These are phyloP conservation scores for Citrus inodora DNA, from an alignment of 345 rosid genomes.

Conservation along the genomic window DNA sequence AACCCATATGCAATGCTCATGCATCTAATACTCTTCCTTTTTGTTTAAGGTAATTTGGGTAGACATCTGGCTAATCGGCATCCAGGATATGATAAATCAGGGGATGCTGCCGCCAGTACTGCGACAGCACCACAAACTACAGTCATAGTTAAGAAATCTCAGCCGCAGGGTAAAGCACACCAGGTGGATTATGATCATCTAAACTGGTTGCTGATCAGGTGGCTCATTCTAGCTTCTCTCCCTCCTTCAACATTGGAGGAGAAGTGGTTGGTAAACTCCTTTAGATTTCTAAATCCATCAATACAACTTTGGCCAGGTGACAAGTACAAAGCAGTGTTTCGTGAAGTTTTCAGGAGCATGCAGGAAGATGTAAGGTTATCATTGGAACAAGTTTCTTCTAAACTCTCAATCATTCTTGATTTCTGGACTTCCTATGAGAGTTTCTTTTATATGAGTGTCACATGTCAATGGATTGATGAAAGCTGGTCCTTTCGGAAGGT, in stretches of 20 bases:
- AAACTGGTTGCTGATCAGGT: conserved; percentile 87
- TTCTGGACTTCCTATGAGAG: conserved; percentile 84
- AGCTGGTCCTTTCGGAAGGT: conserved; percentile 66
- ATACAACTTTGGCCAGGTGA: conserved; percentile 74
- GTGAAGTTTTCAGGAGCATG: conserved; percentile 91
- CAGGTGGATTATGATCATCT: conserved; percentile 86
- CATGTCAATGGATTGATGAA: conserved; percentile 87
- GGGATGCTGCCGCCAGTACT: conserved; percentile 42
- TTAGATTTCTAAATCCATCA: conserved; percentile 74
- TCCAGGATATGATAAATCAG: conserved; percentile 82
- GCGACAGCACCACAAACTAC: conserved; percentile 39
- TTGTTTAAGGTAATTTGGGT: conserved; percentile 71
- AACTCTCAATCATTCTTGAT: conserved; percentile 65
- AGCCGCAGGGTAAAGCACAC: conserved; percentile 41
- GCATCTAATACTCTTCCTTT: conserved; percentile 11
- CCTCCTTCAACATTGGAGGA: conserved; percentile 84
- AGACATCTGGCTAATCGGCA: conserved; percentile 89
- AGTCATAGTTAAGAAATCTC: conserved; percentile 50
- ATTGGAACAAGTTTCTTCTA: conserved; percentile 71
- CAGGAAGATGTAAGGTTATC: conserved; percentile 65
- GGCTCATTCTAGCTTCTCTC: conserved; percentile 76
- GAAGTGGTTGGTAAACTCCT: conserved; percentile 77
- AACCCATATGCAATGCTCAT: not conserved
- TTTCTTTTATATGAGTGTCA: conserved; percentile 75
- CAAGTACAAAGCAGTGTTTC: conserved; percentile 57